Evolutionary conservation across 139 green algal species (phyloP), one percentile per base, ranked within the genome.

Genomic region (Tetradesmus obliquus): DNA sequence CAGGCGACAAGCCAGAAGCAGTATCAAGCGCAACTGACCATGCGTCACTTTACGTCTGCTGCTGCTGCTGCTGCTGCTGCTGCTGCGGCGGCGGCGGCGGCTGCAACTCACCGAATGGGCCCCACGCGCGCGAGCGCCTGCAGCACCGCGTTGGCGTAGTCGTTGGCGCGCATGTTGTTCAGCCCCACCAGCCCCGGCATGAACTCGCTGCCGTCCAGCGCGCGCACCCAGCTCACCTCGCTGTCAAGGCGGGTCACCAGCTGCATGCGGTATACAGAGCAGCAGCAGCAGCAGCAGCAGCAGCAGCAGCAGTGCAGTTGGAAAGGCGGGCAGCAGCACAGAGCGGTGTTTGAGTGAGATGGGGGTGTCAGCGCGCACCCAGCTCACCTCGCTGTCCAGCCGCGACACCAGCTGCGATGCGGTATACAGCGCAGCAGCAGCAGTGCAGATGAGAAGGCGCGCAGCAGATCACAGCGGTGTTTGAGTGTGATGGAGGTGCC

Each of bases 161-260:
- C 98, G 83, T 98, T 99, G 45, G 81, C 82, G 87, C 96, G 96
- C 95, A 99, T 97, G 95, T 99, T 98, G 94, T 99, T 99, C 58
- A 99, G 94, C 1, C 98, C 98, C 84, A 99, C 96, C 93, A 99
- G 94, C 1, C 98, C 98, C 0, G 97, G 97, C 96, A 99, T 99
- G 96, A 98, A 99, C 91, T 99, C 97, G 8, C 91, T 96, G 82
- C 98, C 98, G 88, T 99, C 98, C 91, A 99, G 94, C 8, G 98
- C 95, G 4, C 98, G 94, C 9, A 96, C 94, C 98, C 98, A 99
- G 79, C 88, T 95, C 22, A 97, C 94, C 2, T 95, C 92, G 82
- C 89, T 94, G 84, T 95, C 94, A 71, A 95, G 87, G 1, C 71
- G 82, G 2, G 83, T n/a, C 53, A 89, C 88, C 66, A 87, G 79